Base-by-base conservation (phyloP, 2,329 filamentous ascomycete species). In the Fusarium protoensiforme region DNA sequence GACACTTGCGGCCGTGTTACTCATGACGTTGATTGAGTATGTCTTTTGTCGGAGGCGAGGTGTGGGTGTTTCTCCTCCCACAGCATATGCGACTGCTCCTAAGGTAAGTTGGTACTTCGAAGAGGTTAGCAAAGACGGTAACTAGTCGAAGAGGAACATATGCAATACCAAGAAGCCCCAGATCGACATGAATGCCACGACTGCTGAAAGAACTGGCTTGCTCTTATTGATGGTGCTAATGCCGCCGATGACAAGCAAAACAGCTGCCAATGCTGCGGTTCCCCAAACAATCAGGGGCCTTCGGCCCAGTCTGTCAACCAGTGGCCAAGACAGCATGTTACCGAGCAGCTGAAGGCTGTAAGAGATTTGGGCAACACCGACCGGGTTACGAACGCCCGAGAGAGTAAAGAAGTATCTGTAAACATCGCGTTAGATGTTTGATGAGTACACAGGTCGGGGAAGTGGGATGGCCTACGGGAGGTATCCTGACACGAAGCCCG, bases 11-110 rank as follows among this genome's bases (percentile, higher is more conserved):
- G 75, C 77, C 9, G 77, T 81, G 13, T 75, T 72, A 11, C 62
- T 67, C 76, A 81, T 78, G 41, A 81, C 78, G 69, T 80, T 81
- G 75, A 80, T 79, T 5, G 74, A 76, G 66, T 80, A 80, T 0
- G 78, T 80, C 62, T 80, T 81, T 61, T 80, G 79, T 2, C 78
- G 73, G 20, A 80, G 75, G 35, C 71, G 68, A 16, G 77, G 68
- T 31, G 71, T 77, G 22, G 79, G 69, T 18, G 78, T 79, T 68
- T 79, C 78, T 9, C 78, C 78, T 20, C 78, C 75, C 2, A 81
- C 77, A 6, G 76, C 76, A 61, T 78, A 81, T 4, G 76, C 78
- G n/a, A 75, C 70, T 7, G 79, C 73, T 1, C 78, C 78, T 1
- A 80, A 61, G 13, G 78, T 79, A 46, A 74, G 2, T 7, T 22